Base-by-base conservation (phyloP, 352 stramenopile genomes). In the Globisporangium parvum region DNA sequence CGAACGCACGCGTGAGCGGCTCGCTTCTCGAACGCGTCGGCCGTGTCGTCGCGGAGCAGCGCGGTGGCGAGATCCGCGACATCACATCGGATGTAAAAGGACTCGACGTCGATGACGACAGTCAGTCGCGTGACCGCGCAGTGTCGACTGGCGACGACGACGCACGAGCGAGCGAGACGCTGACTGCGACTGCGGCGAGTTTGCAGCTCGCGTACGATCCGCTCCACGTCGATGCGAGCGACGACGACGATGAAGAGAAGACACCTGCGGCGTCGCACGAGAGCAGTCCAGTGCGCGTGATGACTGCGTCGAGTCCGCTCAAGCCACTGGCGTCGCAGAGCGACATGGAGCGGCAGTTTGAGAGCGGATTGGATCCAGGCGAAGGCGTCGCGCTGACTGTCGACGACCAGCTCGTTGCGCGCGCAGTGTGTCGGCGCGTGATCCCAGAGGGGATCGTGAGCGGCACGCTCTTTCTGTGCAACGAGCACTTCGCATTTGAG, bases 21-120 rank as follows among this genome's bases (percentile, higher is more conserved):
- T 66, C 70, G 40, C 55, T 93, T 18, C 61, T 94, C 3, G 71
- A 89, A 49, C 65, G 74, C 41, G 85, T 94, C 28, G 82, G 85
- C 23, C 74, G 80, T 20, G 71, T 90, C 1, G 71, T 94, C 2
- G 85, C 85, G 0, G 71, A 85, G 44, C 76, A 94, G 55, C 63
- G 79, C 37, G 80, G 80, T 14, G 82, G 82, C 20, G 82, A 92
- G 53, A 92, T 92, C 55, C 72, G 67, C 55, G 82, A 92, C 39
- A 92, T 92, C 57, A 92, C 82, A 9, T 75, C 65, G 0, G 81
- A 91, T 8, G 33, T 47, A 2, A 65, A 60, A n/a, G 33, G 24
- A 15, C 10, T 67, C 39, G 9, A 69, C 66, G 6, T 61, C 62
- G 48, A 55, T 18, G 51, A 54, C 1, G 58, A 64, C 17, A 47